phyloP scores from a whole-genome alignment of 257 asterid genomes.

The Ilex aquifolium region DNA sequence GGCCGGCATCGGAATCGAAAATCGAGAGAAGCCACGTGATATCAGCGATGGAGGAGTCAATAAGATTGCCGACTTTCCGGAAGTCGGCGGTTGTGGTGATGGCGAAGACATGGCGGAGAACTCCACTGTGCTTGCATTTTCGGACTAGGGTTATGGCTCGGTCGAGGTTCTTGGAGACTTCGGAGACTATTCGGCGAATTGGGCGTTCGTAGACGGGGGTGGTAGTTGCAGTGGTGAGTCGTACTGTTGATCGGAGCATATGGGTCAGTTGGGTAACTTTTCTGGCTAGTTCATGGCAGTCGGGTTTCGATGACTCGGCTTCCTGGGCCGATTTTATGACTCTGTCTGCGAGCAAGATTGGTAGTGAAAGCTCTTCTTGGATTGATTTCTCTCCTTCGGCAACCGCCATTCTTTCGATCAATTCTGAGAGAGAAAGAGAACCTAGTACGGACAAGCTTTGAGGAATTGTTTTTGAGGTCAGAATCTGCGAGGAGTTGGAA shows the following conservation, averaged over 20 bases:
- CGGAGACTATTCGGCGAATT: constrained; percentile 43
- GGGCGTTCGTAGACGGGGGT: constrained; percentile 52
- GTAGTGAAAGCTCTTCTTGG: constrained; percentile 44
- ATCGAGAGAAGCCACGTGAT: constrained; percentile 43
- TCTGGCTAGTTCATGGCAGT: constrained; percentile 34
- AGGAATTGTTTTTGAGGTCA: no score
- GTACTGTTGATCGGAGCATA: constrained; percentile 47
- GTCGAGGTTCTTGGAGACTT: constrained; percentile 37
- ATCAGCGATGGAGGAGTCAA: constrained; percentile 45
- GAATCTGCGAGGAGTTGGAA: no score
- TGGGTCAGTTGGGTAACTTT: constrained; percentile 34
- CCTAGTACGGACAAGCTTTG: no score
- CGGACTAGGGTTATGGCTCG: constrained; percentile 39
- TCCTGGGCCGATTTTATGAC: constrained; percentile 40
- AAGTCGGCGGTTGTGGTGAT: constrained; percentile 52
- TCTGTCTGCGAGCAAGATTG: constrained; percentile 46
- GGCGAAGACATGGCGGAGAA: constrained; percentile 48
- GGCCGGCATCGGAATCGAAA: constrained; percentile 25
- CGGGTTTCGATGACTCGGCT: constrained; percentile 46
- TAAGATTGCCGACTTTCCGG: constrained; percentile 24
- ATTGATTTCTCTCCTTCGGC: constrained; percentile 37
- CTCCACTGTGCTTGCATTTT: constrained; percentile 41
- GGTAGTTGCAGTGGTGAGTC: constrained; percentile 25
- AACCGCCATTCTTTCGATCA: no score
- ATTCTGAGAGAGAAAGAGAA: no score